phyloP scores from a whole-genome alignment of 2,329 filamentous ascomycete species.

The Monilinia polystroma region DNA sequence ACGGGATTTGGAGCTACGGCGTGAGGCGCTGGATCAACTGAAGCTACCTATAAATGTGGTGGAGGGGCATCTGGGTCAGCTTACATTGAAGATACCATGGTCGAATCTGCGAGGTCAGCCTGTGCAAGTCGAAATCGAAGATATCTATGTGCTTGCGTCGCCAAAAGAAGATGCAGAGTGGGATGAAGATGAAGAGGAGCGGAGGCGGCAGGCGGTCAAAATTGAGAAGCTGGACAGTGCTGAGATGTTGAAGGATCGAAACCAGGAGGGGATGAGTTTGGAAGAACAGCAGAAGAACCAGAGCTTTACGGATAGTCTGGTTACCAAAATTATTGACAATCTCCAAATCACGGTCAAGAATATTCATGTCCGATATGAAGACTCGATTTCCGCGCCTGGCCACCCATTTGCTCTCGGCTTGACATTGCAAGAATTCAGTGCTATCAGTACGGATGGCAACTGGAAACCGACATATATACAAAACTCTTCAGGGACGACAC shows the following conservation, averaged over 20 bases:
- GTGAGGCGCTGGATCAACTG: constrained; percentile 94
- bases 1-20: constrained; percentile 84
- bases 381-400: constrained; percentile 90
- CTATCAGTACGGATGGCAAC: constrained; percentile 89
- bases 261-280: constrained; percentile 85
- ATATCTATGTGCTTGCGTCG: constrained; percentile 92
- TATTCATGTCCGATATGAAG: constrained; percentile 97
- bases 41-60: constrained; percentile 95
- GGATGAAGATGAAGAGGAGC: constrained; percentile 87
- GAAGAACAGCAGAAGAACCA: constrained; percentile 98
- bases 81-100: constrained; percentile 95
- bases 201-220: constrained; percentile 84
- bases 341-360: constrained; percentile 97
- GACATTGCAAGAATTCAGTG: constrained; percentile 94
- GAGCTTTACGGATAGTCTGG: constrained; percentile 92
- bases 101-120: constrained; percentile 93
- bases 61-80: constrained; percentile 86
- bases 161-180: constrained; percentile 95
- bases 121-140: constrained; percentile 91
- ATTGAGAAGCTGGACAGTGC: constrained; percentile 98
- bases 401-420: constrained; percentile 93
- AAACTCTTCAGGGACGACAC: constrained; percentile 75
- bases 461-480: constrained; percentile 98
- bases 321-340: constrained; percentile 97
- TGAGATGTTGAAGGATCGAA: constrained; percentile 88